Evolutionary conservation across 2,329 filamentous ascomycete genomes (phyloP).

Genomic region (Plenodomus lindquistii): DNA sequence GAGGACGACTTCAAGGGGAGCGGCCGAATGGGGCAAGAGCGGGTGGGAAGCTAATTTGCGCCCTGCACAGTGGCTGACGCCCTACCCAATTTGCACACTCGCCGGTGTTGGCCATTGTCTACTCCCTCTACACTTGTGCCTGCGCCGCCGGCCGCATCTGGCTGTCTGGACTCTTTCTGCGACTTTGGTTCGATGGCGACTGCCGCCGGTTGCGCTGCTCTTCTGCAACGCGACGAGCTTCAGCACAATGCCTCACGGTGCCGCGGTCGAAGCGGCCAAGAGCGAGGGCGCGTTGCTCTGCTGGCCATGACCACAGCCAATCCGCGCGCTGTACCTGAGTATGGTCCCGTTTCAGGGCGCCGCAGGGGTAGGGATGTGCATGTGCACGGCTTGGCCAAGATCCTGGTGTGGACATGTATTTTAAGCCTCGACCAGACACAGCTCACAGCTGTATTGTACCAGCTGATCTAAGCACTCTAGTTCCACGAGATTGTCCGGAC

Average conservation of each 20-base stretch:
- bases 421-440: no score
- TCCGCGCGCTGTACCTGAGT: not conserved
- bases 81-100: not conserved
- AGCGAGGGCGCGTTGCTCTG: not conserved
- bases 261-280: not conserved
- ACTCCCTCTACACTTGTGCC: no score
- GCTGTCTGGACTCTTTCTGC: not conserved
- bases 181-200: no score
- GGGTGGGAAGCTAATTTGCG: constrained; percentile 1
- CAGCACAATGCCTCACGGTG: constrained; percentile 1
- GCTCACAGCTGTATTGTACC: no score
- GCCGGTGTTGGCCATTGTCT: not conserved
- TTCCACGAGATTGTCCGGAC: no score
- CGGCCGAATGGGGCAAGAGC: constrained; percentile 8
- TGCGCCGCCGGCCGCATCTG: no score
- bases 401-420: no score
- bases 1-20: constrained; percentile 10
- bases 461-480: no score
- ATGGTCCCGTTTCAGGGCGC: not conserved
- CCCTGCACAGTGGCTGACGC: constrained; percentile 2
- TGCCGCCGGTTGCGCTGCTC: no score
- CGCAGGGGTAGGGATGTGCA: no score
- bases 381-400: no score
- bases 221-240: not conserved
- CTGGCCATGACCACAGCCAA: not conserved